Evolutionary conservation across 1,284 basidiomycete genomes (phyloP).

Genomic region (Tilletiopsis washingtonensis): DNA sequence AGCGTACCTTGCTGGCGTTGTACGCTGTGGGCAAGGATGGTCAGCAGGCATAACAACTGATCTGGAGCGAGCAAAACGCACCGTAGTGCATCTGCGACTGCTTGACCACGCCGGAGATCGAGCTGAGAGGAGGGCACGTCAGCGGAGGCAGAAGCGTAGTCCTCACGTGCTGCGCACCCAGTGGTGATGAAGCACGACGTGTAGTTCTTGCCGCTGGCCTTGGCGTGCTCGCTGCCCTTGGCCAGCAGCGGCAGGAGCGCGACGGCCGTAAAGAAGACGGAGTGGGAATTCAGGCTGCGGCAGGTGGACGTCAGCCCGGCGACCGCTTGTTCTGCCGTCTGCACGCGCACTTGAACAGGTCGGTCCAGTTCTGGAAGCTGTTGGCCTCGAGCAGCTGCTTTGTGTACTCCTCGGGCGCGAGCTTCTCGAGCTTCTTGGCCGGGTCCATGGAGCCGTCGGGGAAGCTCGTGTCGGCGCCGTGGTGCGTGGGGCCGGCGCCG

Average conservation of each 20-base stretch:
- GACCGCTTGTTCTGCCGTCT: no score
- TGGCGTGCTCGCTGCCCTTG: conserved; percentile 16
- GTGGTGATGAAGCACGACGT: conserved; percentile 20
- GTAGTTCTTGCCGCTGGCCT: conserved; percentile 6
- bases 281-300: conserved; percentile 21
- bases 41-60: no score
- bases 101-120: conserved; percentile 23
- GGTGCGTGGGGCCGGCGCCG: conserved; percentile 20
- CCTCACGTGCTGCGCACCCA: no score
- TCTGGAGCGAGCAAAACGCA: neutral
- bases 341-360: no score
- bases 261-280: conserved; percentile 23
- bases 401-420: conserved; percentile 18
- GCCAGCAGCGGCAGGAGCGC: conserved; percentile 26
- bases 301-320: no score
- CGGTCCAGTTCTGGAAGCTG: conserved; percentile 30
- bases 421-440: conserved; percentile 16
- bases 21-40: conserved; percentile 16
- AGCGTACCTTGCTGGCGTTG: conserved; percentile 30
- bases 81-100: conserved; percentile 24
- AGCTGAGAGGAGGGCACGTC: no score
- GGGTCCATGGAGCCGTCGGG: conserved; percentile 20
- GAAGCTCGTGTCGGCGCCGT: conserved; percentile 20
- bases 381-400: conserved; percentile 23
- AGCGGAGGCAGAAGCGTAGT: no score